Evolutionary conservation across 2,329 filamentous ascomycete species (phyloP), one percentile per base, ranked within the genome.

Genomic region (Colletotrichum sp.): DNA sequence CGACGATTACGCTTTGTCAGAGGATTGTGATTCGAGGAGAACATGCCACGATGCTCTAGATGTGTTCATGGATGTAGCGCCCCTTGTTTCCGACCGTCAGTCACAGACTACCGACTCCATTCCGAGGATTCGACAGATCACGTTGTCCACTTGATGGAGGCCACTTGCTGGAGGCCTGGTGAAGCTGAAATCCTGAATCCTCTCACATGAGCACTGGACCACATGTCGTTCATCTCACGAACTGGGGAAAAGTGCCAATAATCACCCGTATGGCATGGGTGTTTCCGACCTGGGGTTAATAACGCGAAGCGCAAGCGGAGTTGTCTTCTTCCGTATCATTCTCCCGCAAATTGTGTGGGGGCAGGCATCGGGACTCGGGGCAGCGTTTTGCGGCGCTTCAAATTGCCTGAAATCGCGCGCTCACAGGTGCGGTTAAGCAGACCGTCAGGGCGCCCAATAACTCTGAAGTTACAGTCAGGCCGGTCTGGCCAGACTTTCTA

Each of bases 321-420:
- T 64, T 57, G 71, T 59, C 44, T 71, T 73, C 44, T 57, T 73
- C 73, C 70, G 57, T 52, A 5, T 34, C 30, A 34, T 18, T 24
- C 39, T 63, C 22, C 39, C 73, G 44, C 64, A 68, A 18, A 26
- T 28, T 48, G n/a, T 68, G 73, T 65, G 70, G 73, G 36, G 73
- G 59, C 28, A 64, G 73, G 68, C 59, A 65, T 75, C 59, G 59
- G 70, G 70, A 24, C 64, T 69, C 64, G 70, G 74, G 59, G 28
- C 59, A 75, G 70, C 64, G 48, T 59, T 65, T 60, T 73, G 70
- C 74, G 74, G 74, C 70, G 74, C 70, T 76, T 76, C 70, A 73
- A 52, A 52, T 15, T 75, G 64, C 73, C 57, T 68, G 59, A 48
- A 65, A 70, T 57, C 69, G 57, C 44, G 48, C 59, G 70, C 59